Percentiles rank a stretch among this genome's conserved stretches.
Evolutionary conservation across 371 early-diverging fungal genomes (phyloP).

Genomic region (Synchytrium microbalum): DNA sequence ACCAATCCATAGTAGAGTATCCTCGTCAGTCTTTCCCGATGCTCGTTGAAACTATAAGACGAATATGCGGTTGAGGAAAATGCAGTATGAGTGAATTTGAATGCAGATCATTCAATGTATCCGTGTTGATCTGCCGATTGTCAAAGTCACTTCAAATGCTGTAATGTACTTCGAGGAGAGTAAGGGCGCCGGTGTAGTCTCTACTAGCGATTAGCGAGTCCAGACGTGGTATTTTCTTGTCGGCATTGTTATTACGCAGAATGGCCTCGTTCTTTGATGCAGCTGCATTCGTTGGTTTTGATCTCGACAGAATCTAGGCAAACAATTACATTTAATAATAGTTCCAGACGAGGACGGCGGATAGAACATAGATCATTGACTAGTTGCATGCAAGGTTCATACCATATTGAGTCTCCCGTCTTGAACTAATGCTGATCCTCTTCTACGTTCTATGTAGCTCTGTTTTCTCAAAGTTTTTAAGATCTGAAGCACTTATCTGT

Average conservation of each 20-base stretch:
- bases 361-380: no score
- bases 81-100: no score
- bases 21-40: constrained; percentile 28
- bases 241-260: constrained; percentile 15
- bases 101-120: neutral
- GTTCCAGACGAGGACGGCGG: no score
- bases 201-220: constrained; percentile 37
- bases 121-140: neutral
- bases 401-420: no score
- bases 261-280: neutral
- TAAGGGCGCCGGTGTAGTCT: constrained; percentile 47
- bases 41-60: constrained; percentile 34
- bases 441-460: no score
- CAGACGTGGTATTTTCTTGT: constrained; percentile 37
- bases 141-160: neutral
- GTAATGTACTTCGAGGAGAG: constrained; percentile 38
- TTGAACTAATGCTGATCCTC: no score
- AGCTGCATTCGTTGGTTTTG: constrained; percentile 8
- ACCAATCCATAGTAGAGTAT: constrained; percentile 39
- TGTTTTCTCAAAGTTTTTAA: no score
- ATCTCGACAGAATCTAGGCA: constrained; percentile 10
- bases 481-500: no score
- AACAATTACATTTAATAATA: no score
- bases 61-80: neutral
- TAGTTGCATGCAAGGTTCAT: no score